Conservation (phyloP, 208 protist species). For the Sergeia podlipaevii region DNA sequence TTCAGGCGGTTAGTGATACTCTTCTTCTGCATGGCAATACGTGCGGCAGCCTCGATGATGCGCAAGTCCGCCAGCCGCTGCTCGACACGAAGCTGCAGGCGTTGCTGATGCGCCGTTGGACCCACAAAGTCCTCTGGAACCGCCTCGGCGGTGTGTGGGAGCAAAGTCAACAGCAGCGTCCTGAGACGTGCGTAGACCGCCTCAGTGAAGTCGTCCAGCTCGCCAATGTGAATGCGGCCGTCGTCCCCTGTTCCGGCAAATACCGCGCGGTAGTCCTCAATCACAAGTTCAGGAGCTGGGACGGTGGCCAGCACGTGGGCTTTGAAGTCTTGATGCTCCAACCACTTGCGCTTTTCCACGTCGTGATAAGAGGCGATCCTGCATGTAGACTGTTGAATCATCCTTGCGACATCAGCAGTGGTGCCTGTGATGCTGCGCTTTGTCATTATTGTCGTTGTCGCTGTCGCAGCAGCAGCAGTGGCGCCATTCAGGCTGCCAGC, state of each 20-base stretch:
- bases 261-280: slow-evolving; percentile 52
- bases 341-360: slow-evolving; percentile 60
- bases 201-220: slow-evolving; percentile 55
- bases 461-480: too few relatives aligned
- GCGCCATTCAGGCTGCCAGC: too few relatives aligned
- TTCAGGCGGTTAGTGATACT: slow-evolving; percentile 60
- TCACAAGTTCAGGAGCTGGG: slow-evolving; percentile 42
- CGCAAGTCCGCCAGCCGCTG: slow-evolving; percentile 6
- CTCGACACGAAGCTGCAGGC: background rate
- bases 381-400: slow-evolving; percentile 2
- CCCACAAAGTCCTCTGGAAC: slow-evolving; percentile 9
- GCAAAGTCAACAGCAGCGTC: slow-evolving; percentile 28
- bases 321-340: slow-evolving; percentile 45
- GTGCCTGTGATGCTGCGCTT: background rate
- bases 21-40: slow-evolving; percentile 27
- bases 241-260: slow-evolving; percentile 45
- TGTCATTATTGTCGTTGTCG: background rate
- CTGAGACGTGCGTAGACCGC: slow-evolving; percentile 53
- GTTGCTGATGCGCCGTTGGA: slow-evolving; percentile 3
- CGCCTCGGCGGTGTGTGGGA: too few relatives aligned
- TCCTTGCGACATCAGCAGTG: background rate
- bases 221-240: slow-evolving; percentile 46
- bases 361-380: slow-evolving; percentile 21
- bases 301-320: slow-evolving; percentile 21
- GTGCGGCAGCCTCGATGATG: slow-evolving; percentile 1